These are phyloP conservation scores for Colletotrichum cordylinicola DNA, from an alignment of 2,329 filamentous ascomycete genomes.

Conservation along the genomic window DNA sequence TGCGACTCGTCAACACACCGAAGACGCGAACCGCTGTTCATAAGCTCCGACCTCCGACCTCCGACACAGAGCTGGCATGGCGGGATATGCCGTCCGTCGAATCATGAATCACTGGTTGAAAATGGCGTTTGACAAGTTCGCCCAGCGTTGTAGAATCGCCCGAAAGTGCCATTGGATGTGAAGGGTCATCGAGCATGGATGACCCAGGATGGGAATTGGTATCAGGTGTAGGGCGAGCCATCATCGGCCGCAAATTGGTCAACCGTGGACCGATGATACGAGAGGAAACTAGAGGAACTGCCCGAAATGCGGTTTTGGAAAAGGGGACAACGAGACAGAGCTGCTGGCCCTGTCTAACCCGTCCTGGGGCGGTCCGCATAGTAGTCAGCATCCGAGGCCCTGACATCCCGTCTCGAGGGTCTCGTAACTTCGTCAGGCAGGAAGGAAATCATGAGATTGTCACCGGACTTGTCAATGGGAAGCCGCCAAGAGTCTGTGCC, in stretches of 20 bases:
- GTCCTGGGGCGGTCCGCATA: not conserved
- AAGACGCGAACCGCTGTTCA: constrained; percentile 7
- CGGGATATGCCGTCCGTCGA: constrained; percentile 8
- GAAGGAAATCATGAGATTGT: not conserved
- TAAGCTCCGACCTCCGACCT: constrained; percentile 12
- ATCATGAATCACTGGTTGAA: not conserved
- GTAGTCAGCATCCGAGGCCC: constrained; percentile 11
- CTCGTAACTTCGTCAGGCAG: not conserved
- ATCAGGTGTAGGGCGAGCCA: not conserved
- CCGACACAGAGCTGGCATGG: not conserved
- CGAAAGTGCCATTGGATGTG: not conserved
- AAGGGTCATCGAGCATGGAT: not conserved
- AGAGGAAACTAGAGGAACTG: not conserved
- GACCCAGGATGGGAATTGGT: not conserved
- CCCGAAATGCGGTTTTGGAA: not conserved
- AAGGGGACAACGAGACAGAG: not conserved
- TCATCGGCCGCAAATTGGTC: not conserved
- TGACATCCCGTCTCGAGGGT: constrained; percentile 18
- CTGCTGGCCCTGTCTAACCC: not conserved
- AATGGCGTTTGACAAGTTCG: not conserved
- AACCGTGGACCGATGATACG: not conserved
- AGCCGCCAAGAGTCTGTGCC: not conserved
- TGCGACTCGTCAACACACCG: not conserved
- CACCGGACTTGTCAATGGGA: not conserved
- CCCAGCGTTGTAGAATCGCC: not conserved